phyloP scores from a whole-genome alignment of 768 basidiomycete species.

The Mrakia frigida region DNA sequence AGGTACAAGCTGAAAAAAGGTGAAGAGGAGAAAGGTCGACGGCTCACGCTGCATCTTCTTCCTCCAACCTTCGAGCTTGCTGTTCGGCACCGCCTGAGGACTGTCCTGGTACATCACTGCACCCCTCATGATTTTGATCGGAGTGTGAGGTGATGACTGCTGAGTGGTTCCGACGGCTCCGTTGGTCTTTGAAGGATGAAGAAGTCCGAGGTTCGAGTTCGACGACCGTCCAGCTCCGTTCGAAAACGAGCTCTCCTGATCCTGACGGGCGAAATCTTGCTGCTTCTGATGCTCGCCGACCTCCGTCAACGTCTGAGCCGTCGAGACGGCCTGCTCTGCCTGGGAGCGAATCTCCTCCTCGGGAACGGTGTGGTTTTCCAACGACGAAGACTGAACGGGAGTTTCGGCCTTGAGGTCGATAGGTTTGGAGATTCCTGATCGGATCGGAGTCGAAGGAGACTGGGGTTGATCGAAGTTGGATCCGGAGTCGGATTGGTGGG shows the following conservation, averaged over 20 bases:
- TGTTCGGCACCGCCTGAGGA: neutral
- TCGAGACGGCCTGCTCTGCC: neutral
- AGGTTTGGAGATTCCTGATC: neutral
- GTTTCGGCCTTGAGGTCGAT: neutral
- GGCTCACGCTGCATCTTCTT: neutral
- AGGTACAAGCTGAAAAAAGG: too few species aligned
- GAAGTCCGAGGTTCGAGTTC: neutral
- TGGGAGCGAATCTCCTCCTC: neutral
- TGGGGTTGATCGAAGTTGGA: neutral
- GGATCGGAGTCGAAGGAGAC: neutral
- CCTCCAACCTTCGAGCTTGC: neutral
- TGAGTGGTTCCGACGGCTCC: too few species aligned
- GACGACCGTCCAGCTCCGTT: neutral
- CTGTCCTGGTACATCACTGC: neutral
- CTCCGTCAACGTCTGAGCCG: neutral
- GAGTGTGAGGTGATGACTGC: neutral
- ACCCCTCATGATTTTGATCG: neutral
- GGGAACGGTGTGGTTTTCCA: neutral
- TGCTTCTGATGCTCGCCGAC: neutral
- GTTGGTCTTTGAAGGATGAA: neutral
- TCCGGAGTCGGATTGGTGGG: neutral
- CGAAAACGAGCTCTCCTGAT: too few species aligned
- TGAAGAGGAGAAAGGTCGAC: neutral
- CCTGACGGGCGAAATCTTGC: too few species aligned
- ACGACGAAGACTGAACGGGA: neutral